Evolutionary conservation across 495 filamentous ascomycete genomes (phyloP), one percentile per base, ranked within the genome.

Genomic region (Talaromyces ruber): DNA sequence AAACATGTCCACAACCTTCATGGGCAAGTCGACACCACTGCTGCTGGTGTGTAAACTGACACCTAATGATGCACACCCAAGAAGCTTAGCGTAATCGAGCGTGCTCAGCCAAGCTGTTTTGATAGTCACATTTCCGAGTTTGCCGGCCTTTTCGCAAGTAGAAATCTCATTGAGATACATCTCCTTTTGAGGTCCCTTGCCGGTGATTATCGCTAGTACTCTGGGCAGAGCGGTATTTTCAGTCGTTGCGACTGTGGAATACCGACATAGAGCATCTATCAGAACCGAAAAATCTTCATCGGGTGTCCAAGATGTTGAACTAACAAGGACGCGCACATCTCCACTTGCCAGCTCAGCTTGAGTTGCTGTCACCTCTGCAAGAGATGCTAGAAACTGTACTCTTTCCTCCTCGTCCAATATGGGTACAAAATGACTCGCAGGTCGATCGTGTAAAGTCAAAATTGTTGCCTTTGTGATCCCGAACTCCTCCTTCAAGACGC

Each of bases 1-100:
- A 68, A 98, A 97, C 90, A 99, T 94, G 67, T 99, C 94, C 6
- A 99, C 93, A 7, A 99, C 93, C 75, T 99, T 99, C 94, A 99
- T 99, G 0, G 94, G 94, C 24, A 99, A 75, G 75, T 99, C 94
- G 0, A 99, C 91, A 3, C 94, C 94, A 51, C 91, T 96, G 65
- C 88, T 93, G 64, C 90, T 95, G 59, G 84, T 95, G 72, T 99
- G 94, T 55, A 99, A 78, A 66, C 90, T 94, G 18, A 99, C 83
- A 2, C 94, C 94, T 11, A 98, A 72, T 62, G 97, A 94, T 18
- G 94, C 93, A 50, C 87, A 88, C 28, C 86, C 91, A n/a, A 99
- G 81, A 12, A 98, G 81, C 4, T 73, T 80, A 1, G 94, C 93
- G 71, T 99, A 99, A 68, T 96, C 91, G 28, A 81, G 75, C 6